A percentile compares a stretch with the other conserved stretches of the same genome.
Conservation (phyloP, 495 filamentous ascomycete genomes). For the Daldinia loculata region DNA sequence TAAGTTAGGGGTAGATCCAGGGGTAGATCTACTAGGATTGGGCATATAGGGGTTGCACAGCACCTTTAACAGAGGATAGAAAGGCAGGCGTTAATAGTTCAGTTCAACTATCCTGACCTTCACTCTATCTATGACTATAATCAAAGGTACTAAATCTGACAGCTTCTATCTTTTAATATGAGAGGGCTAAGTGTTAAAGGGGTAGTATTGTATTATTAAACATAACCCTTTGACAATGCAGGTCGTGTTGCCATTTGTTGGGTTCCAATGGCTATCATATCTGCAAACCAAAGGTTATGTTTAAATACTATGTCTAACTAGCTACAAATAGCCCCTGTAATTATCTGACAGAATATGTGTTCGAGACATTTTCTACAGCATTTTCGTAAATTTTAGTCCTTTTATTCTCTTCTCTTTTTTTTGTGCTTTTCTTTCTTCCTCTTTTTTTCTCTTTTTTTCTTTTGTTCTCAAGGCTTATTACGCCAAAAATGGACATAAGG, state of each 20-base stretch:
- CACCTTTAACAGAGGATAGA: too few relatives aligned
- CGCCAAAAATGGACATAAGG: too few relatives aligned
- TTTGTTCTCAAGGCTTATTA: background rate
- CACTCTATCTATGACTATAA: too few relatives aligned
- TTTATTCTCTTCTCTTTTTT: background rate
- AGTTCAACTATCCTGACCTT: too few relatives aligned
- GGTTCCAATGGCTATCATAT: background rate
- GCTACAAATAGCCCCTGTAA: background rate
- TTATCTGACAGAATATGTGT: too few relatives aligned
- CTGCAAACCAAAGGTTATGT: background rate
- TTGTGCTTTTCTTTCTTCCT: background rate
- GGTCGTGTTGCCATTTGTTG: background rate
- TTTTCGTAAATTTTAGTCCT: too few relatives aligned
- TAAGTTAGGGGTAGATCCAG: too few relatives aligned
- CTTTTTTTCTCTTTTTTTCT: background rate
- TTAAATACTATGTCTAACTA: background rate
- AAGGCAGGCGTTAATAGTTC: too few relatives aligned
- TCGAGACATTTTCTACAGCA: too few relatives aligned
- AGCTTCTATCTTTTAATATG: background rate
- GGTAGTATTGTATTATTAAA: background rate
- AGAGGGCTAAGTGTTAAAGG: background rate
- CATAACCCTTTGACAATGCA: background rate
- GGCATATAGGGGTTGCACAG: too few relatives aligned
- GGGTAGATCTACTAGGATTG: too few relatives aligned
- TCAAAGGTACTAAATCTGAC: too few relatives aligned